Conservation (phyloP, 2,329 filamentous ascomycete genomes). For the Boeremia lycopersici region DNA sequence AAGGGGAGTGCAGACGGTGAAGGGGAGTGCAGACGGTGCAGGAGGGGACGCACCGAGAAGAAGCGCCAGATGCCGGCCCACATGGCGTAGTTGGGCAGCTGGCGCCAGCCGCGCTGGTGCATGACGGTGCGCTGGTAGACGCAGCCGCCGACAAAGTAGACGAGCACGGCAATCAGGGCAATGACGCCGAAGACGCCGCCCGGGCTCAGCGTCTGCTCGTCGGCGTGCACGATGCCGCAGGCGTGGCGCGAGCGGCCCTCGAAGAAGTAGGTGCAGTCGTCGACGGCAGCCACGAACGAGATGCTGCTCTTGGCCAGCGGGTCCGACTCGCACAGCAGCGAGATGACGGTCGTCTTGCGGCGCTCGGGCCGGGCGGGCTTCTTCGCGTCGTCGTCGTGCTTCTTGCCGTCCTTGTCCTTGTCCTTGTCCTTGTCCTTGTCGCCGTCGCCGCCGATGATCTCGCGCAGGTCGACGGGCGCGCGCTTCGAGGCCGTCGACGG, state of each 20-base stretch:
- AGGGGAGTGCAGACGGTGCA: no score
- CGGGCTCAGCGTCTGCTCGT: constrained; percentile 66
- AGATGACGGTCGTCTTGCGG: constrained; percentile 84
- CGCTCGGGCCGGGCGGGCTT: constrained; percentile 54
- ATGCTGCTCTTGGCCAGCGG: constrained; percentile 71
- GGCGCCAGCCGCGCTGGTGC: constrained; percentile 92
- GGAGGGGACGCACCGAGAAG: constrained; percentile 67
- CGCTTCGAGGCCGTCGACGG: constrained; percentile 40
- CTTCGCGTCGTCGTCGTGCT: constrained; percentile 44
- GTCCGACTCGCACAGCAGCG: constrained; percentile 90
- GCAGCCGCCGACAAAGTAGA: constrained; percentile 89
- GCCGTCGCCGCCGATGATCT: constrained; percentile 51
- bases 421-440: constrained; percentile 43
- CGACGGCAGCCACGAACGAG: constrained; percentile 85
- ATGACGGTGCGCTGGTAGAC: constrained; percentile 95
- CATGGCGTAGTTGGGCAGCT: constrained; percentile 90
- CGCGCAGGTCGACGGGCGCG: constrained; percentile 36
- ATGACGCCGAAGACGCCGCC: constrained; percentile 89
- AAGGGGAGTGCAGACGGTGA: no score
- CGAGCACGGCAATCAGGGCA: constrained; percentile 74
- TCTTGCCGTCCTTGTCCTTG: constrained; percentile 46
- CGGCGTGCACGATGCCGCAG: constrained; percentile 72
- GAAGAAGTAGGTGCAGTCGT: constrained; percentile 95
- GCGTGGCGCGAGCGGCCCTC: constrained; percentile 86
- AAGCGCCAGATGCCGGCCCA: constrained; percentile 90